Conservation (phyloP, 495 filamentous ascomycete species). For the Sordaria brevicollis region DNA sequence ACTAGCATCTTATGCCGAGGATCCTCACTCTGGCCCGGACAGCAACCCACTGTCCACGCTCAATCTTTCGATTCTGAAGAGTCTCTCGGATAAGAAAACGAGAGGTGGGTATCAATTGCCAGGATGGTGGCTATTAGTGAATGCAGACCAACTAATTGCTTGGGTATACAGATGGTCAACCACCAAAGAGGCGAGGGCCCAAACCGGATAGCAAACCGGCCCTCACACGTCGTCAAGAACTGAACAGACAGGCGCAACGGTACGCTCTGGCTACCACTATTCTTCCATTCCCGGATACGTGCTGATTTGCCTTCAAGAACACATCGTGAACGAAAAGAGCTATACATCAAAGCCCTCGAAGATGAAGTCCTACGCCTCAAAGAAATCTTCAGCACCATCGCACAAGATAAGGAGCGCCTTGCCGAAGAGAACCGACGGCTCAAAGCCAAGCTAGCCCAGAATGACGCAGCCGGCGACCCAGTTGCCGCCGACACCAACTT, state of each 20-base stretch:
- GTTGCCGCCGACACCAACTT: constrained; percentile 23
- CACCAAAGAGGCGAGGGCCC: constrained; percentile 81
- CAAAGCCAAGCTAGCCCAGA: constrained; percentile 59
- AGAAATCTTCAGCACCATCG: constrained; percentile 50
- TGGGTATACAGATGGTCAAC: constrained; percentile 56
- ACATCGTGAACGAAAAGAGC: constrained; percentile 92
- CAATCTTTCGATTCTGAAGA: constrained; percentile 49
- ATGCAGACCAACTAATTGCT: constrained; percentile 2
- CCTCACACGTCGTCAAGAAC: constrained; percentile 82
- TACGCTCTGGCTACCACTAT: constrained; percentile 26
- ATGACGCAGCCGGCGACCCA: constrained; percentile 49
- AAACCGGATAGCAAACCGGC: constrained; percentile 97
- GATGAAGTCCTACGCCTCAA: constrained; percentile 69
- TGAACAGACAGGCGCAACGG: constrained; percentile 95
- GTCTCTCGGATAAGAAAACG: constrained; percentile 50
- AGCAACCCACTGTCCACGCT: constrained; percentile 43
- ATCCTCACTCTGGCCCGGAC: constrained; percentile 19
- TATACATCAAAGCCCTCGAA: constrained; percentile 89
- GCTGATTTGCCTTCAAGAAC: constrained; percentile 39
- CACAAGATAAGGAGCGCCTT: constrained; percentile 54
- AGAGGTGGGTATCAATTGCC: constrained; percentile 38
- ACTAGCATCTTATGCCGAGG: constrained; percentile 19
- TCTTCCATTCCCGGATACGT: not conserved
- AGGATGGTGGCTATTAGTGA: constrained; percentile 3
- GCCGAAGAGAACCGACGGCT: constrained; percentile 69